A percentile compares a stretch with the other conserved stretches of the same genome.
Conservation (phyloP, 2,329 filamentous ascomycete genomes). For the Ceratocystis albifundus region DNA sequence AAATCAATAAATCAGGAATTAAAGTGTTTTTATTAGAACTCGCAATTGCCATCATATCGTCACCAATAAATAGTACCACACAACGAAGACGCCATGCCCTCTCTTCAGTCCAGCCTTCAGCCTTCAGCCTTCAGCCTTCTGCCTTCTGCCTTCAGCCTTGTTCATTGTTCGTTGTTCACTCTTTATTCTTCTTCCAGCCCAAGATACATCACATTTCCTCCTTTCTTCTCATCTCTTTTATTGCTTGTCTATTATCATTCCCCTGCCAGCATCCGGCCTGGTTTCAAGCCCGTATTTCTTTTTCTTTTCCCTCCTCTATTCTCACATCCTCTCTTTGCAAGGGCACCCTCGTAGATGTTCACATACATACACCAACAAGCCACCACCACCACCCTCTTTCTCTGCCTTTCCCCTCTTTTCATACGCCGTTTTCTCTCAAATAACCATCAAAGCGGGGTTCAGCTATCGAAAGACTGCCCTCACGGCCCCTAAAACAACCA, state of each 20-base stretch:
- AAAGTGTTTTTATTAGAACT: neutral
- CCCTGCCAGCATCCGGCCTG: too few species aligned
- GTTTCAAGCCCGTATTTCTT: neutral
- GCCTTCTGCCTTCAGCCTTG: too few species aligned
- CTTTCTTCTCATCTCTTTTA: neutral
- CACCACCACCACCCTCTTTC: conserved; percentile 2
- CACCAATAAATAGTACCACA: too few species aligned
- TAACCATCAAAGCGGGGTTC: neutral
- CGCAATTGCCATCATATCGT: conserved; percentile 2
- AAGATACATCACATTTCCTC: neutral
- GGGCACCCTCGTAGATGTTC: neutral
- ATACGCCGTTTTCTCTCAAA: neutral
- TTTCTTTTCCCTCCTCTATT: neutral
- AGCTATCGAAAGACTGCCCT: neutral
- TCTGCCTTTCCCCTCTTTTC: neutral
- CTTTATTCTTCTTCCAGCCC: neutral
- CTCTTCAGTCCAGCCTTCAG: neutral
- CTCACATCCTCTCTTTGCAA: neutral
- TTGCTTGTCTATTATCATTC: too few species aligned
- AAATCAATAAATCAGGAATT: neutral
- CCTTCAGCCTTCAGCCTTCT: too few species aligned
- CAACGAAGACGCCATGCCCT: neutral
- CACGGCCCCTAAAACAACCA: neutral
- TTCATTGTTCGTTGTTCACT: too few species aligned
- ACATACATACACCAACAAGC: neutral